Base-by-base conservation (phyloP, 148 eudicot species). In the Polygonum maritimum region DNA sequence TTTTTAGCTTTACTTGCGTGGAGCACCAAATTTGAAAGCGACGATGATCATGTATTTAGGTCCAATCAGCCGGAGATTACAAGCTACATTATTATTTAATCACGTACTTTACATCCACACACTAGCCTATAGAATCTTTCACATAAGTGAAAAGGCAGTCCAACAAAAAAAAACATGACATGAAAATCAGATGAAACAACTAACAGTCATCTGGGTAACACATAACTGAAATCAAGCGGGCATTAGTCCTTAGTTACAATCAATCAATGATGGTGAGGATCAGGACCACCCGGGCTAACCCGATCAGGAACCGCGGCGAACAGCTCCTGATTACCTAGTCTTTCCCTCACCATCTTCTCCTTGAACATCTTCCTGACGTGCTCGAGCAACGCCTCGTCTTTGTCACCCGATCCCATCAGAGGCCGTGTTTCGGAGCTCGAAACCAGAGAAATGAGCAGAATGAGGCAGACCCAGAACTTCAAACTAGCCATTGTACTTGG, bases 191-290 rank as follows among this genome's bases (percentile, higher is more conserved):
- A 52, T 11, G 52, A 12, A 10, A 48, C 4, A 10, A 48, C 4
- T 10, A 45, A 45, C 3, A 48, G 14, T 11, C 52, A 48, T 48
- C 14, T 49, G 16, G 14, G n/a, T 7, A 44, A 44, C 2, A 44
- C 47, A 40, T 7, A 40, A 40, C 44, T 40, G 47, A 49, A 4
- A 49, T 2, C 3, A 49, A 49, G 55, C 16, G 18, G 55, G 15
- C 55, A 49, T 49, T 18, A 49, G 7, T 26, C 31, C 31, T 26
- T 26, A 26, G 31, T 40, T 4, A 40, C 7, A 5, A 40, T 40
- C 7, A 40, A 41, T 67, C 41, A 67, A 67, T 67, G 71, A 38
- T 67, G 71, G n/a, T 67, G 71, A 67, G 71, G 71, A 67, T 67
- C 71, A 36, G 71, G 71, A 67, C 71, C 71, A 67, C 71, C 71